Evolutionary conservation across 2,329 filamentous ascomycete genomes (phyloP), one percentile per base, ranked within the genome.

Genomic region (Lasiodiplodia gonubiensis): DNA sequence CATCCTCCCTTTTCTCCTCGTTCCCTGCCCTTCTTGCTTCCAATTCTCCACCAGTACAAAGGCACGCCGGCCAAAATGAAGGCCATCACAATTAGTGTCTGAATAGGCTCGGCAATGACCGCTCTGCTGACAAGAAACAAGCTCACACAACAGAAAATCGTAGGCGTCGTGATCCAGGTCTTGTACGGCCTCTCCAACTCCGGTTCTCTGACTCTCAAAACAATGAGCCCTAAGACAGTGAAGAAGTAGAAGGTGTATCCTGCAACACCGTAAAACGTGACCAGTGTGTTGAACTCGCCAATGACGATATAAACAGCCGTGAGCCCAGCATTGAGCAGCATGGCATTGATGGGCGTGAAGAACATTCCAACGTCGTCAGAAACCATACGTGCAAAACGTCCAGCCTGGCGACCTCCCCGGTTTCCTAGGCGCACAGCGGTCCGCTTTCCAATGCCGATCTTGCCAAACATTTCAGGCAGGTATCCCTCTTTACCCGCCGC

Each of bases 231-330:
- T 0, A 99, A 86, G 0, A 99, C 95, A 0, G 94, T 96, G 67
- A 97, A 82, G 79, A 99, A 99, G 82, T 99, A 99, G 77, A 99
- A 99, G 0, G 92, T 92, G 78, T 99, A 99, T 16, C 94, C 94
- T 0, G 95, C 95, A 14, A 99, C 95, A 67, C 95, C 95, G 80
- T 98, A 98, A 77, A 99, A 99, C 0, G 95, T 98, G 67, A 98
- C 86, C 2, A 99, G 86, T 0, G 94, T 97, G 64, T 89, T 86
- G 76, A 99, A 98, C 77, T 97, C 93, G 79, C 95, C 95, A 5
- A 97, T 89, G 2, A 91, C 75, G 69, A 97, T 89, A 81, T 98
- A 99, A 1, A 86, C 81, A 3, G 86, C 81, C 0, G 93, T 97
- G 25, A 99, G 81, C 3, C 81, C 71, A 49, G 86, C 86, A 79